Base-by-base conservation (phyloP, 805 yeast genomes). In the Metschnikowia drakensbergensis region DNA sequence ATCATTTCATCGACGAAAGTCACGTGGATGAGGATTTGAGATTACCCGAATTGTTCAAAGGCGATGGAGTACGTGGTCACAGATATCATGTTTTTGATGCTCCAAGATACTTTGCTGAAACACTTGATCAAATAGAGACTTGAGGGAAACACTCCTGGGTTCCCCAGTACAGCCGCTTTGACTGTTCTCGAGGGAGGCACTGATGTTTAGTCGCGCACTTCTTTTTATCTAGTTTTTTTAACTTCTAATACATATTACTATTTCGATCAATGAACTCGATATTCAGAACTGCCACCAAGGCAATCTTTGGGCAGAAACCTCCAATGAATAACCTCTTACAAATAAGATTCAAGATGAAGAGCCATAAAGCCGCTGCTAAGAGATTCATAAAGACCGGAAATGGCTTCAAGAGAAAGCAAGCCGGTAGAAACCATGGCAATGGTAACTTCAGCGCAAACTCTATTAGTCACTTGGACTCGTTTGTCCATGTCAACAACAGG, bases 31-130 rank as follows among this genome's bases (percentile, higher is more conserved):
- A 75, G 49, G 83, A 77, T 45, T 72, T 83, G 59, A 75, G 87
- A 58, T 89, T 90, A 80, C 98, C 98, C 1, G 67, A 69, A 6
- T 69, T 79, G 58, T 90, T 92, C 67, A 75, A 81, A 54, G 97
- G 96, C 8, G 91, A 87, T 29, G 99, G 99, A 41, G 91, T 90
- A 25, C 81, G 96, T 55, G 98, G 92, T 1, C 99, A 94, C 66
- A 75, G 81, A 54, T 94, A 86, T 74, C 98, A 94, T 65, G 99
- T 94, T 0, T 90, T 94, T 66, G 94, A 89, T 55, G 94, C 86
- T 65, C 99, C 99, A 3, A 78, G 96, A 54, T 91, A 91, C 63
- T 89, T 79, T 60, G 75, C 71, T 8, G 71, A 62, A 38, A 47
- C 51, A 10, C 38, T 42, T 4, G 49, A 41, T 13, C 53, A 49